A percentile compares a stretch with the other conserved stretches of the same genome.
phyloP scores from a whole-genome alignment of 805 yeast species.

The Kluyveromyces siamensis region DNA sequence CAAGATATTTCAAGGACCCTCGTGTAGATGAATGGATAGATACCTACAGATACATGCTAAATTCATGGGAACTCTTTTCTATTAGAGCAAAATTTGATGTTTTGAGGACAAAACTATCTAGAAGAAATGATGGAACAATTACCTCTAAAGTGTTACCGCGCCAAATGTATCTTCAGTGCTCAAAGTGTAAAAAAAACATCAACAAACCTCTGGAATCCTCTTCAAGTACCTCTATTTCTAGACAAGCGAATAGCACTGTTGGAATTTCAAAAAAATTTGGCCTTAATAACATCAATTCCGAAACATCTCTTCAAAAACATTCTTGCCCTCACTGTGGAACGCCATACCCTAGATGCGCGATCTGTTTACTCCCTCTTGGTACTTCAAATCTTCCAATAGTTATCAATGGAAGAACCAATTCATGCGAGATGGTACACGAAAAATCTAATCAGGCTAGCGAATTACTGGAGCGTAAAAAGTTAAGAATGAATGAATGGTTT shows the following conservation, averaged over 20 bases:
- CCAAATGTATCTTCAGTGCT: conserved; percentile 76
- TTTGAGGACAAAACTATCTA: conserved; percentile 55
- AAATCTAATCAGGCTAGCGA: conserved; percentile 5
- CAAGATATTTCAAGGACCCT: conserved; percentile 66
- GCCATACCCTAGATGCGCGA: conserved; percentile 83
- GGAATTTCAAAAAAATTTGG: conserved; percentile 6
- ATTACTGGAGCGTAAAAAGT: conserved; percentile 10
- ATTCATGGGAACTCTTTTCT: conserved; percentile 75
- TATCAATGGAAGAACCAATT: conserved; percentile 17
- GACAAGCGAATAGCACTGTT: conserved; percentile 8
- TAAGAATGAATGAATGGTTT: conserved; percentile 67
- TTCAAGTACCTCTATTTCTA: conserved; percentile 2
- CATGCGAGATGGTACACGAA: neutral
- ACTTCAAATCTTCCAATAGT: conserved; percentile 29
- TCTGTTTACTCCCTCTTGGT: conserved; percentile 76
- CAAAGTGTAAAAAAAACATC: conserved; percentile 69
- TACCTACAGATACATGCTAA: conserved; percentile 56
- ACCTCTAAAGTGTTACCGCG: conserved; percentile 49
- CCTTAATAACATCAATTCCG: conserved; percentile 7
- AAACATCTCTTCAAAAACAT: conserved; percentile 16
- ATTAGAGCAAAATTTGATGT: conserved; percentile 82
- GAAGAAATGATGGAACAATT: conserved; percentile 37
- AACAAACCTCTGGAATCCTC: conserved; percentile 26
- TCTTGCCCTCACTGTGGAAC: conserved; percentile 81
- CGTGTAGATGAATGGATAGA: conserved; percentile 75